Conservation (phyloP, 1,284 basidiomycete species). For the Boletellus dicymbophilus region DNA sequence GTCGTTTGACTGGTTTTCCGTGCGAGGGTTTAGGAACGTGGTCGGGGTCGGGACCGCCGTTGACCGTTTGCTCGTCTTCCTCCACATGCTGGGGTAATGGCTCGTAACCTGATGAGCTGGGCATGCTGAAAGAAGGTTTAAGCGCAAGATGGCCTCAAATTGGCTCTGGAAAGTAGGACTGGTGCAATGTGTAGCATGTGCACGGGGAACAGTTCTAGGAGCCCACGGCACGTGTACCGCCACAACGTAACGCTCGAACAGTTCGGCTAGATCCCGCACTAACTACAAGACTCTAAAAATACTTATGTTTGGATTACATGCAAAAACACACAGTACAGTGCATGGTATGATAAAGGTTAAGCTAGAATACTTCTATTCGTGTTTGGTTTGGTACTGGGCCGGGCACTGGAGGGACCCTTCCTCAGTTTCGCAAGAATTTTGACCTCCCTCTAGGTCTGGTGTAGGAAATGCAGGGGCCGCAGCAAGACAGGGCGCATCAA, state of each 20-base stretch:
- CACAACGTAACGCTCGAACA: constrained; percentile 19
- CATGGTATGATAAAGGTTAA: too few species aligned
- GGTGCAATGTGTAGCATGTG: constrained; percentile 20
- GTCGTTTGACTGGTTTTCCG: constrained; percentile 46
- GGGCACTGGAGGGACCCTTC: background rate
- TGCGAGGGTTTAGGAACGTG: constrained; percentile 32
- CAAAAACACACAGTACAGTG: too few species aligned
- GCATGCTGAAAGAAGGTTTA: constrained; percentile 38
- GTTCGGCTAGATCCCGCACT: too few species aligned
- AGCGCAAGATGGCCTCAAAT: constrained; percentile 4
- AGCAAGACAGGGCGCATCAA: constrained; percentile 42
- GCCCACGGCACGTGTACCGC: constrained; percentile 19
- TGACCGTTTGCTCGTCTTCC: constrained; percentile 56
- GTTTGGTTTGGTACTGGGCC: background rate
- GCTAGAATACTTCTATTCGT: background rate
- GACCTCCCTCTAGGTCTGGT: constrained; percentile 14
- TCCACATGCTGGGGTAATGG: constrained; percentile 61
- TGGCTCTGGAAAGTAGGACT: constrained; percentile 5
- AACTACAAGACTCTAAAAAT: too few species aligned
- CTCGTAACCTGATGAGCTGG: constrained; percentile 62
- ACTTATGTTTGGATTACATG: background rate
- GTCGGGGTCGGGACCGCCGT: constrained; percentile 35
- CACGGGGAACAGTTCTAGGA: constrained; percentile 12
- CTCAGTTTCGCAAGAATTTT: background rate
- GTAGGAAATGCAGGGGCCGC: constrained; percentile 4